Conservation (phyloP, 306 rosid species). For the Potentilla sterilis region DNA sequence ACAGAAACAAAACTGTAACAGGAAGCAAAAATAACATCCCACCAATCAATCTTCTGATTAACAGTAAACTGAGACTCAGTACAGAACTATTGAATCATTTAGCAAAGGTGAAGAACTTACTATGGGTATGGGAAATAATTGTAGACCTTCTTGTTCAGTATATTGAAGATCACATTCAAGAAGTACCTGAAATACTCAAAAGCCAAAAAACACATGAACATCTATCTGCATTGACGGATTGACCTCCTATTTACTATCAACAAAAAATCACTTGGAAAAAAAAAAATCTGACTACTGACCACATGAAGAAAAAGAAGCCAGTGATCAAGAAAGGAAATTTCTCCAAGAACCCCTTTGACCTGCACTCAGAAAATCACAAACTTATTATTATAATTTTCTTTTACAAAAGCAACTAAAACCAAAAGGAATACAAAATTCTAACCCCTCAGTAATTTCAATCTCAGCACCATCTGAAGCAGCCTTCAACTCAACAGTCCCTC, state of each 20-base stretch:
- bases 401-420: background rate
- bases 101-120: constrained; percentile 38
- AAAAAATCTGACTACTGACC: constrained; percentile 39
- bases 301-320: constrained; percentile 90
- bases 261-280: background rate
- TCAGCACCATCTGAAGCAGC: constrained; percentile 50
- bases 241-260: background rate
- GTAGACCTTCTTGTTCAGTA: constrained; percentile 92
- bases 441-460: constrained; percentile 45
- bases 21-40: background rate
- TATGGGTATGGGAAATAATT: constrained; percentile 95
- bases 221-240: constrained; percentile 5
- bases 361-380: constrained; percentile 17
- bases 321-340: constrained; percentile 68
- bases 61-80: background rate
- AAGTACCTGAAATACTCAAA: constrained; percentile 61
- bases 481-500: constrained; percentile 26
- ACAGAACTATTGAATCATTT: constrained; percentile 1
- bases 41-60: background rate
- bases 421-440: constrained; percentile 5
- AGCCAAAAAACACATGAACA: constrained; percentile 8
- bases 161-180: constrained; percentile 89
- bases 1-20: constrained; percentile 83
- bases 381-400: background rate
- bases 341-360: constrained; percentile 53